Percentiles rank a stretch among this genome's conserved stretches.
Evolutionary conservation across 345 rosid genomes (phyloP).

Genomic region (Moricandia arvensis): DNA sequence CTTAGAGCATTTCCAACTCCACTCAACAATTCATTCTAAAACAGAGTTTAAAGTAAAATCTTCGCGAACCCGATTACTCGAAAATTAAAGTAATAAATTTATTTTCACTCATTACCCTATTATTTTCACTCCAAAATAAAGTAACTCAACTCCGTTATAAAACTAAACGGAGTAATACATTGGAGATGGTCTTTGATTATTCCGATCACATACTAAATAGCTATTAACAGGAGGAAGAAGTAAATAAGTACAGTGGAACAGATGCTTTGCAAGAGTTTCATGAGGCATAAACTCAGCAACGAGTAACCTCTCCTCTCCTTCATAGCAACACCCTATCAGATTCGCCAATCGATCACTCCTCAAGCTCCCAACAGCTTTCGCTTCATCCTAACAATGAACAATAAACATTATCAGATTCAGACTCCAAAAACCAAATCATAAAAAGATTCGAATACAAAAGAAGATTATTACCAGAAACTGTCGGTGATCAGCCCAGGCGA

Average conservation of each 20-base stretch:
- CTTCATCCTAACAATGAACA: conserved; percentile 68
- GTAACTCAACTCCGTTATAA: neutral
- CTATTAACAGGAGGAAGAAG: neutral
- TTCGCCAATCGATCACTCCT: conserved; percentile 85
- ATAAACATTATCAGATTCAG: neutral
- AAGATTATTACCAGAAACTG: conserved; percentile 71
- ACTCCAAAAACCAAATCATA: neutral
- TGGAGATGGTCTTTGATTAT: too few species aligned
- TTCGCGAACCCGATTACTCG: neutral
- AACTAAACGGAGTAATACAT: too few species aligned
- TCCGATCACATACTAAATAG: neutral
- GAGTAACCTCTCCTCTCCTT: conserved; percentile 86
- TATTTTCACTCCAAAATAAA: too few species aligned
- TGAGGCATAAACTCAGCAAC: conserved; percentile 94
- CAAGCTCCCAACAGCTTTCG: conserved; percentile 78
- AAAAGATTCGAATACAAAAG: neutral
- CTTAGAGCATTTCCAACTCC: neutral
- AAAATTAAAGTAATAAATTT: too few species aligned
- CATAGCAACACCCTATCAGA: conserved; percentile 86
- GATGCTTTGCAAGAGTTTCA: conserved; percentile 93
- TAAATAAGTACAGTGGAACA: conserved; percentile 69
- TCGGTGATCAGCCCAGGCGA: conserved; percentile 95
- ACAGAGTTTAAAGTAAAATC: too few species aligned
- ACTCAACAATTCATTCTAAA: neutral
- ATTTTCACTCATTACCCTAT: neutral